Conservation (phyloP, 2,329 filamentous ascomycete species). For the Phaeomoniella chlamydospora region DNA sequence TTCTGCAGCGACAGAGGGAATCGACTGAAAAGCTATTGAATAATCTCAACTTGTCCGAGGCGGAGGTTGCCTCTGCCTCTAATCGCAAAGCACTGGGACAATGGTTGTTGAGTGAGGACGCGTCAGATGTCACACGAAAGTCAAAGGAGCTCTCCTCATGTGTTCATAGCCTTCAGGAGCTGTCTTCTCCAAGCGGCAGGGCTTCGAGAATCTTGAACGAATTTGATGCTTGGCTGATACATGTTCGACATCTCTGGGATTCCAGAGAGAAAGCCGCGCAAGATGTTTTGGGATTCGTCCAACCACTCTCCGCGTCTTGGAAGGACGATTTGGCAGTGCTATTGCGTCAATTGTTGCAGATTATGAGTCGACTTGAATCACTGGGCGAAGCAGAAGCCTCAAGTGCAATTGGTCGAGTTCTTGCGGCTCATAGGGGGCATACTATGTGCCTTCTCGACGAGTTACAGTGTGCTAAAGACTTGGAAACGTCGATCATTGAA, state of each 20-base stretch:
- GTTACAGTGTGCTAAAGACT: background rate
- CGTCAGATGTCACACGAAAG: background rate
- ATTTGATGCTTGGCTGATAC: background rate
- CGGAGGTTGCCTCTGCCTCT: constrained; percentile 15
- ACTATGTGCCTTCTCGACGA: background rate
- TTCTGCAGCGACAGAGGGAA: constrained; percentile 19
- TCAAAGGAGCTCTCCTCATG: background rate
- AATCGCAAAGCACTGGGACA: constrained; percentile 20
- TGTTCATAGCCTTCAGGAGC: background rate
- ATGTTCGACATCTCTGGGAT: background rate
- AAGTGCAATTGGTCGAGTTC: background rate
- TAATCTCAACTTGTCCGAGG: constrained; percentile 16
- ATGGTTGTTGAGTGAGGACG: constrained; percentile 9
- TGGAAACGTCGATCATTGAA: background rate
- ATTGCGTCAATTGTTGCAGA: background rate
- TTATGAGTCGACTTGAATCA: background rate
- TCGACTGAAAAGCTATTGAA: constrained; percentile 19
- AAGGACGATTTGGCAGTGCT: background rate
- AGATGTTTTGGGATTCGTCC: background rate
- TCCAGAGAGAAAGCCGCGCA: background rate
- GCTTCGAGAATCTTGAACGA: background rate
- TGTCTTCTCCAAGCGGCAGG: background rate
- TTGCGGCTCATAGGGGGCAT: background rate
- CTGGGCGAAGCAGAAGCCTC: background rate
- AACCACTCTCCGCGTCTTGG: background rate